Evolutionary conservation across 1,139 yeast genomes (phyloP).

Genomic region (Geotrichum fermentans): DNA sequence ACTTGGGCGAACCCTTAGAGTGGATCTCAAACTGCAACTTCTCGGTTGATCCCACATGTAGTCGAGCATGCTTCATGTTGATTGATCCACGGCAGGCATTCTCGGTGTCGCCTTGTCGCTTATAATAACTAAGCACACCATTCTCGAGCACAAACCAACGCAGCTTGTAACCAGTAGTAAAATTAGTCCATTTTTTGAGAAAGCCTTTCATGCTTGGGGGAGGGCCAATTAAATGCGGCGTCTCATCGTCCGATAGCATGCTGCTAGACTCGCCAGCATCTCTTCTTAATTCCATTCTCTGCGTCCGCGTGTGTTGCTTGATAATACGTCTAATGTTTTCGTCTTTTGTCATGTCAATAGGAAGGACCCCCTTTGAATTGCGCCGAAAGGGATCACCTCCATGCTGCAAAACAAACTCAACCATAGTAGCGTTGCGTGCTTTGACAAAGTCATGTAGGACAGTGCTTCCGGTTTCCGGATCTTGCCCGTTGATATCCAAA

Average conservation of each 20-base stretch:
- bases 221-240: conserved; percentile 27
- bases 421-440: conserved; percentile 74
- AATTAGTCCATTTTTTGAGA: conserved; percentile 93
- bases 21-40: conserved; percentile 83
- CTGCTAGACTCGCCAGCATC: conserved; percentile 8
- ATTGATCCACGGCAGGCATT: conserved; percentile 85
- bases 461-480: conserved; percentile 90
- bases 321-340: conserved; percentile 63
- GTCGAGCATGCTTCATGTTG: conserved; percentile 72
- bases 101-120: conserved; percentile 84
- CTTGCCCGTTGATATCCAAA: conserved; percentile 88
- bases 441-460: conserved; percentile 85
- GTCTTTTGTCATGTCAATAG: conserved; percentile 63
- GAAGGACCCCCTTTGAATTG: conserved; percentile 75
- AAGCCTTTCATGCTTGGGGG: conserved; percentile 88
- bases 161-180: conserved; percentile 89
- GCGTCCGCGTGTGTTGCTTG: conserved; percentile 75
- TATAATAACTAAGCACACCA: conserved; percentile 82
- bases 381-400: conserved; percentile 96
- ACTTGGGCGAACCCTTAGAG: conserved; percentile 57
- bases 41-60: conserved; percentile 87
- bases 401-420: conserved; percentile 80
- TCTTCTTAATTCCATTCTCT: conserved; percentile 39
- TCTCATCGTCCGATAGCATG: conserved; percentile 12
- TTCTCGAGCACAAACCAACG: conserved; percentile 88